phyloP scores from a whole-genome alignment of 2,329 filamentous ascomycete species.

The Apiospora pterosperma region DNA sequence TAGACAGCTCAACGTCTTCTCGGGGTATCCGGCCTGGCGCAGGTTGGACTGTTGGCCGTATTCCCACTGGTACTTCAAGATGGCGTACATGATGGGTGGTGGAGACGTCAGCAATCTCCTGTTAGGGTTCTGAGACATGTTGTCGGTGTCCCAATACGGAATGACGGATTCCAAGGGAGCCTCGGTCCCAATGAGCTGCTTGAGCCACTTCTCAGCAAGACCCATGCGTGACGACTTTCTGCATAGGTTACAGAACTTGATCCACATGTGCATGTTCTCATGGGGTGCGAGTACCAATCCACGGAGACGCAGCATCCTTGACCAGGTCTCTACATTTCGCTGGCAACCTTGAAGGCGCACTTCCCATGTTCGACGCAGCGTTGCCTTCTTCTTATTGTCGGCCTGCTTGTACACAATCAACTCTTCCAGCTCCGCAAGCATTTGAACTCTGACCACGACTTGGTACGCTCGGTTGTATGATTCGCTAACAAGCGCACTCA shows the following conservation, averaged over 20 bases:
- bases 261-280: constrained; percentile 99
- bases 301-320: constrained; percentile 92
- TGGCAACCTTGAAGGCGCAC: constrained; percentile 92
- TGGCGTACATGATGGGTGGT: constrained; percentile 90
- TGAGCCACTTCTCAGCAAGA: constrained; percentile 90
- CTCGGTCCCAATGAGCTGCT: constrained; percentile 78
- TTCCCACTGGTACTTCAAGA: constrained; percentile 96
- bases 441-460: constrained; percentile 97
- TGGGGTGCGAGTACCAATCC: constrained; percentile 86
- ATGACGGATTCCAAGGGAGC: constrained; percentile 58
- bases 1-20: constrained; percentile 57
- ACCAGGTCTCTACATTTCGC: constrained; percentile 97
- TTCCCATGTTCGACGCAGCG: constrained; percentile 94
- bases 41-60: constrained; percentile 60
- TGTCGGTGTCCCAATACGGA: constrained; percentile 51
- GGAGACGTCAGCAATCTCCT: constrained; percentile 22
- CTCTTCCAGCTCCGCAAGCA: constrained; percentile 97
- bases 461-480: constrained; percentile 97
- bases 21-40: constrained; percentile 41
- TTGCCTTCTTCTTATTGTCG: constrained; percentile 82
- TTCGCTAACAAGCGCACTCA: constrained; percentile 94
- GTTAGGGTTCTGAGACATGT: background rate
- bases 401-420: constrained; percentile 98
- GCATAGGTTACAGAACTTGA: constrained; percentile 98
- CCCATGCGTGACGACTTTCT: constrained; percentile 94